Percentiles rank a stretch among this genome's conserved stretches.
Evolutionary conservation across 179 eudicot species (phyloP).

Genomic region (Silene noctiflora): DNA sequence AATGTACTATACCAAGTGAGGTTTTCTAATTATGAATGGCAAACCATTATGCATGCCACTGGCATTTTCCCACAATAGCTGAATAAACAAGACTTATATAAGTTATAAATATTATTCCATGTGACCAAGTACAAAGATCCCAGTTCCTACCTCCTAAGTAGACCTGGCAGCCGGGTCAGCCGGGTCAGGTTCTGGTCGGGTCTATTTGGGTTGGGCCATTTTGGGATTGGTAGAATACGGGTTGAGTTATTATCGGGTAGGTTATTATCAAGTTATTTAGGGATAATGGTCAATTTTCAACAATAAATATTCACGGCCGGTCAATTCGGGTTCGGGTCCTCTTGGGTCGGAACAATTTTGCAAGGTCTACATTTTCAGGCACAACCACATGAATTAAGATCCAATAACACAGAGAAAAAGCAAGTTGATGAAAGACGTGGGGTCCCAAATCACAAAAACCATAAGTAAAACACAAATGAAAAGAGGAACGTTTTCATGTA

Average conservation of each 20-base stretch:
- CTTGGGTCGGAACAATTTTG: no score
- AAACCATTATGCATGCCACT: background rate
- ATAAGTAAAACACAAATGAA: no score
- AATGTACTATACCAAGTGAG: background rate
- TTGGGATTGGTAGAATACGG: no score
- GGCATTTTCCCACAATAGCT: background rate
- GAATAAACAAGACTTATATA: background rate
- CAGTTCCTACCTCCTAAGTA: background rate
- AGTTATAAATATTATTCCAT: background rate
- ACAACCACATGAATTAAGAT: background rate
- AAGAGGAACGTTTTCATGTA: background rate
- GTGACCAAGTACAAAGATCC: background rate
- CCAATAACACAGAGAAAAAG: background rate
- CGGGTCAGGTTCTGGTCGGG: no score
- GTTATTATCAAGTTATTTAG: no score
- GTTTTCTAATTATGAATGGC: conserved; percentile 5
- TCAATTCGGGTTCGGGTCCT: no score
- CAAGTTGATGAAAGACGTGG: background rate
- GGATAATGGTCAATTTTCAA: no score
- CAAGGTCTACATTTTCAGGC: background rate
- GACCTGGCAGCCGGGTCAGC: no score
- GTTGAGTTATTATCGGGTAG: no score
- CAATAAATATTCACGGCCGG: no score
- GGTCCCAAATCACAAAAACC: background rate
- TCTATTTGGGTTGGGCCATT: no score